Percentiles rank a stretch among this genome's conserved stretches.
Evolutionary conservation across 768 basidiomycete species (phyloP).

Genomic region (Dendrothele bispora): DNA sequence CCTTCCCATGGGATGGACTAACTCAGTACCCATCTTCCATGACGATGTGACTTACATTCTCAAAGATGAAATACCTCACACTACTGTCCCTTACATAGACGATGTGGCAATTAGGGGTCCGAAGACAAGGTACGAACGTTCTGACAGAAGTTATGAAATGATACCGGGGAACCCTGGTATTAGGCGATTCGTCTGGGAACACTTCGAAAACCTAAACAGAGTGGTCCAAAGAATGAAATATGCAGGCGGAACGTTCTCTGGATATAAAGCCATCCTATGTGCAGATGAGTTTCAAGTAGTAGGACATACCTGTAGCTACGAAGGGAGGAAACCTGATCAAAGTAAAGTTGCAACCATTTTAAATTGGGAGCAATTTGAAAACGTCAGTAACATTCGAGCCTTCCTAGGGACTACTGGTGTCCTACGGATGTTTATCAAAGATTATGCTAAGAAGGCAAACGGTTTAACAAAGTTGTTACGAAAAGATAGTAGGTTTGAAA

Average conservation of each 20-base stretch:
- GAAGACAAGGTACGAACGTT: slow-evolving; percentile 14
- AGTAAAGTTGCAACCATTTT: slow-evolving; percentile 17
- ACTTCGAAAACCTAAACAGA: slow-evolving; percentile 31
- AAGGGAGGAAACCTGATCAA: slow-evolving; percentile 28
- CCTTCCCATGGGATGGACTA: slow-evolving; percentile 41
- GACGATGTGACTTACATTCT: slow-evolving; percentile 24
- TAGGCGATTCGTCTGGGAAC: slow-evolving; percentile 35
- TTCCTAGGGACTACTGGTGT: slow-evolving; percentile 18
- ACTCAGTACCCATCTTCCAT: slow-evolving; percentile 29
- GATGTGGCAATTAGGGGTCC: slow-evolving; percentile 25
- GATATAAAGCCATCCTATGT: slow-evolving; percentile 18
- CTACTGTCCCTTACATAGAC: slow-evolving; percentile 25
- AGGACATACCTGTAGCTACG: slow-evolving; percentile 33
- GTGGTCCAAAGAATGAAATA: slow-evolving; percentile 30
- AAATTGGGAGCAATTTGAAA: too few relatives aligned
- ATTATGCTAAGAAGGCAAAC: slow-evolving; percentile 12
- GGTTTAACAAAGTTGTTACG: slow-evolving; percentile 12
- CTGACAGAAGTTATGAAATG: slow-evolving; percentile 10
- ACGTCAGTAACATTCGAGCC: slow-evolving; percentile 14
- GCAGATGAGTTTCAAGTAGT: slow-evolving; percentile 21
- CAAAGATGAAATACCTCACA: slow-evolving; percentile 26
- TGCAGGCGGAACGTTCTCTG: slow-evolving; percentile 28
- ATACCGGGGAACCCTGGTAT: slow-evolving; percentile 10
- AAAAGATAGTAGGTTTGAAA: slow-evolving; percentile 20
- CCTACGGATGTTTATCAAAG: slow-evolving; percentile 16